Evolutionary conservation across 257 asterid species (phyloP), one percentile per base, ranked within the genome.

Genomic region (Scutellaria baicalensis): DNA sequence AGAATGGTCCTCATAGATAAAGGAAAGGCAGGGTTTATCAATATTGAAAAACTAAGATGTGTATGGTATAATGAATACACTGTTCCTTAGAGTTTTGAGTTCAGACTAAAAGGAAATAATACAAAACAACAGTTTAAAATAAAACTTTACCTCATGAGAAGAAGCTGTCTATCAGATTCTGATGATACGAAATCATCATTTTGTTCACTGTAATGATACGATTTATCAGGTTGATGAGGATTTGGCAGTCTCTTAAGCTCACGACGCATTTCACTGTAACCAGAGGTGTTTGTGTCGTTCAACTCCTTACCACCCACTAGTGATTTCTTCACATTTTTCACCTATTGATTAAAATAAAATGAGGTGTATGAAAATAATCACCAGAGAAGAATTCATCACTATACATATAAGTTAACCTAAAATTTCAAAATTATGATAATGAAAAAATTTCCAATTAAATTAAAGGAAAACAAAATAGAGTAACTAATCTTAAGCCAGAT

Each of bases 171-270:
- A 66, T 94, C 97, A 69, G 97, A 89, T 85, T 94, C 97, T 17
- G 97, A 86, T 43, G 95, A 80, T 83, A 94, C 78, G 78, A 86
- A 87, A 82, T 91, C 93, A 78, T 89, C 92, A 72, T 88, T 84
- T 63, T 81, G 87, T 45, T 88, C 62, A 20, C 38, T 42, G 78
- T 87, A 83, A 73, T 75, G 84, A 75, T 80, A 81, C 51, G 84
- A 70, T 74, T 76, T 81, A 43, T 85, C 96, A 16, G 80, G 47
- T 75, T 82, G 92, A 75, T 85, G 82, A 68, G 91, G 59, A 84
- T 83, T 78, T 44, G 95, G 93, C 77, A 91, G 74, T 66, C 91
- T 89, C 99, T 86, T 86, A 66, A 93, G 96, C 79, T 93, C 99
- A 48, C 88, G 92, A 18, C 95, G 86, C 91, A 84, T 84, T 56